Base-by-base conservation (phyloP, 2,329 filamentous ascomycete genomes). In the Trichocomaceae sp. region DNA sequence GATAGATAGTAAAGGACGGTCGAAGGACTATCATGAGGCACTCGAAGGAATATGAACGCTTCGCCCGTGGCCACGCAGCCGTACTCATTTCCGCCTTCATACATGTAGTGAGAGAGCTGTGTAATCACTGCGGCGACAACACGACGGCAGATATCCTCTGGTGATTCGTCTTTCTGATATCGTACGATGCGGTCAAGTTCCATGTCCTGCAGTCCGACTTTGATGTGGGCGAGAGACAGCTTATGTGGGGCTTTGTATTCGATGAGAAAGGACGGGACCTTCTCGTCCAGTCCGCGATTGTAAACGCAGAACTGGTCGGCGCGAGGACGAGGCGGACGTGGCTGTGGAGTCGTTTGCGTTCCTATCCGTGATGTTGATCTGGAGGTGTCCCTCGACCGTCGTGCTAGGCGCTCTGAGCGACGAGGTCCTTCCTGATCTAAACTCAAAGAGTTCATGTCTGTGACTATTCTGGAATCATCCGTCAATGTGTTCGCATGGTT, bases 171-270 rank as follows among this genome's bases (percentile, higher is more conserved):
- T 22, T 56, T 31, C 58, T 62, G 55, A 68, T 58, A 15, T 60
- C 69, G 58, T 5, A 77, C 63, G 12, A 75, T 68, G 15, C 70
- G 62, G 44, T 68, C 61, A 17, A 79, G 69, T 53, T 75, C 63
- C 64, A 77, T 75, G 1, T 64, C 58, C 15, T 70, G 66, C 0
- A 80, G 68, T 31, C 76, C 72, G 20, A 66, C 54, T 33, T 72
- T 69, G 50, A 80, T 72, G 58, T 76, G 69, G 15, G 59, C 60
- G 37, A 69, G 62, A 6, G 72, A 72, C 1, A 81, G 61, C 59
- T 79, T 78, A 59, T 78, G 69, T 0, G 75, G 76, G 15, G 73
- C 60, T 64, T 79, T 81, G 58, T 78, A 77, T 63, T 80, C 71
- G 26, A 66, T 64, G 35, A 70, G 60, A 53, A 61, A 66, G 23